Conservation (phyloP, 768 basidiomycete species). For the Collybiopsis confluens region DNA sequence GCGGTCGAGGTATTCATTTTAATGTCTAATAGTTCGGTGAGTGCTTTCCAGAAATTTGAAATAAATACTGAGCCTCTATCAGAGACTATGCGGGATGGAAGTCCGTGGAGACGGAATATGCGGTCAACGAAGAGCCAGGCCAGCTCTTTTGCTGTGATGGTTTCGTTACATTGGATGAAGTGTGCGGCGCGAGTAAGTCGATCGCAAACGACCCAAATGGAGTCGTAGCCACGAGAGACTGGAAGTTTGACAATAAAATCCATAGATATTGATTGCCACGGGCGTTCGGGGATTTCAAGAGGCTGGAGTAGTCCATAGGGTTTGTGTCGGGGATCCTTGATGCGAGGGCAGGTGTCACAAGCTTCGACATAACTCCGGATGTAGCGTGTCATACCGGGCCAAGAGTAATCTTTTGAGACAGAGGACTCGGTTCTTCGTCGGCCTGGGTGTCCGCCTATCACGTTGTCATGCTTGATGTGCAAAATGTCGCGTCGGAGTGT, state of each 20-base stretch:
- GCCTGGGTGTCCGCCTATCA: slow-evolving; percentile 38
- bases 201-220: slow-evolving; percentile 34
- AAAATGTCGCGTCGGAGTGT: slow-evolving; percentile 26
- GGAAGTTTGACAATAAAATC: slow-evolving; percentile 41
- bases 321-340: slow-evolving; percentile 28
- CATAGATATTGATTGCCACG: slow-evolving; percentile 36
- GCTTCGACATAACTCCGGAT: slow-evolving; percentile 23
- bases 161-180: slow-evolving; percentile 33
- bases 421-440: slow-evolving; percentile 24
- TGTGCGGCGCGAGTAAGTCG: slow-evolving; percentile 35
- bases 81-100: slow-evolving; percentile 28
- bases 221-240: slow-evolving; percentile 28
- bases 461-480: slow-evolving; percentile 29
- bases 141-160: slow-evolving; percentile 24
- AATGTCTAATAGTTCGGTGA: slow-evolving; percentile 8
- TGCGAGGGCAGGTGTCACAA: slow-evolving; percentile 30
- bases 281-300: slow-evolving; percentile 29
- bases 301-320: slow-evolving; percentile 33
- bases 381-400: slow-evolving; percentile 25
- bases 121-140: slow-evolving; percentile 30
- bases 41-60: slow-evolving; percentile 24
- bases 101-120: slow-evolving; percentile 30
- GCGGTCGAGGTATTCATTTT: slow-evolving; percentile 26
- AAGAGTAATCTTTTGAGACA: slow-evolving; percentile 33
- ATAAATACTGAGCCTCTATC: slow-evolving; percentile 29